Percentiles rank a stretch among this genome's conserved stretches.
Conservation (phyloP, 2,329 filamentous ascomycete genomes). For the Fusarium neocosmosporiellum region DNA sequence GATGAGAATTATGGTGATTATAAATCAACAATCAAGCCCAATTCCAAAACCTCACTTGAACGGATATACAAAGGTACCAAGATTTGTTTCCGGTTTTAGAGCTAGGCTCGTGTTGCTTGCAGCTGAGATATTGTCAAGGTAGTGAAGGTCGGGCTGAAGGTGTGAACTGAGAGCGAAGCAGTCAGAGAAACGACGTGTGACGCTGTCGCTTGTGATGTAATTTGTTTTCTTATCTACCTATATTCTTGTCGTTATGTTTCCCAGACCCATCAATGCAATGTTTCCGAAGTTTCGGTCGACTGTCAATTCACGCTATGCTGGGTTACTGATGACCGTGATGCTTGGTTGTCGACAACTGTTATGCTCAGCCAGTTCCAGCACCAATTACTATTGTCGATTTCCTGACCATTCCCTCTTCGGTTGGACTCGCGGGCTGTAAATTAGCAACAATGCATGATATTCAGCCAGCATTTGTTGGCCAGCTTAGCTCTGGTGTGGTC, state of each 20-base stretch:
- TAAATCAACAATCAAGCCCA: neutral
- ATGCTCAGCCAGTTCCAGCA: too few species aligned
- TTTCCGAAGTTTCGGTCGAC: neutral
- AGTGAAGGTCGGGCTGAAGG: neutral
- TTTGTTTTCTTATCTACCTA: fast-evolving
- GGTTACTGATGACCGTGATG: neutral
- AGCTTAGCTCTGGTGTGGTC: too few species aligned
- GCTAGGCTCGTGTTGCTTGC: neutral
- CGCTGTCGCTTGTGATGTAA: too few species aligned
- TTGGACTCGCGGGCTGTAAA: too few species aligned
- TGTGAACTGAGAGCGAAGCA: too few species aligned
- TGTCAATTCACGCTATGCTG: neutral
- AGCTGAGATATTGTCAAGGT: neutral
- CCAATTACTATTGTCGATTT: too few species aligned
- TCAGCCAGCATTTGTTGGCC: too few species aligned
- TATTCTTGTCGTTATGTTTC: neutral
- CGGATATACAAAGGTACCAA: neutral
- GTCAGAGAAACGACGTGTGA: neutral
- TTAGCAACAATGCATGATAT: too few species aligned
- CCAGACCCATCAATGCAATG: neutral
- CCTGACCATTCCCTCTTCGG: too few species aligned
- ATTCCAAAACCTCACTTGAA: neutral
- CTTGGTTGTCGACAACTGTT: neutral
- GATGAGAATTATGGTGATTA: neutral
- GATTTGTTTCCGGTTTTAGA: neutral